These are phyloP conservation scores for Ceratobasidium sp. DNA, from an alignment of 1,284 basidiomycete genomes.

Conservation along the genomic window DNA sequence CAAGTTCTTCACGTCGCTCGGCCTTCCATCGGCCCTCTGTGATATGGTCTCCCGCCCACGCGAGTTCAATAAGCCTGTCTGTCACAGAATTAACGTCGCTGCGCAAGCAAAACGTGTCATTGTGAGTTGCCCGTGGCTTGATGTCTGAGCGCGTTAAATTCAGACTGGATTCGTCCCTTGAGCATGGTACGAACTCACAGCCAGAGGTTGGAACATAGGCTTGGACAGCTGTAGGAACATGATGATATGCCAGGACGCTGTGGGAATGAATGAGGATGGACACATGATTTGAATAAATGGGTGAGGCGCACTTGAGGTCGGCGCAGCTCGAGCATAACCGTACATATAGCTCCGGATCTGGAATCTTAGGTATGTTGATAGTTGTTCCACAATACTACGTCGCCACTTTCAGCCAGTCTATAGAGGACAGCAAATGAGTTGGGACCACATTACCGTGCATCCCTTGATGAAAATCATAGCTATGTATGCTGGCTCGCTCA, in stretches of 20 bases:
- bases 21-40: not conserved
- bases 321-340: slow-evolving; percentile 11
- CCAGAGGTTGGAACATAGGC: slow-evolving; percentile 6
- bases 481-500: slow-evolving; percentile 24
- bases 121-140: not conserved
- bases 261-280: not conserved
- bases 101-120: slow-evolving; percentile 1
- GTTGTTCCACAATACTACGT: slow-evolving; percentile 19
- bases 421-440: not conserved
- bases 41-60: not conserved
- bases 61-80: slow-evolving; percentile 9
- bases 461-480: slow-evolving; percentile 24
- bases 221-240: not conserved
- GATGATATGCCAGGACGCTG: slow-evolving; percentile 18
- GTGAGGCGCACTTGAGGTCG: not conserved
- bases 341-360: slow-evolving; percentile 18
- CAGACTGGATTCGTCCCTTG: not conserved
- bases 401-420: not conserved
- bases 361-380: not conserved
- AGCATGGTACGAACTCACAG: slow-evolving; percentile 3
- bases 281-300: not conserved
- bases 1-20: slow-evolving; percentile 7
- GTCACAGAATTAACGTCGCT: slow-evolving; percentile 18
- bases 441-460: slow-evolving; percentile 26
- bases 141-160: not conserved